These are phyloP conservation scores for Ziziphus jujuba DNA, from an alignment of 306 rosid species.

Conservation along the genomic window DNA sequence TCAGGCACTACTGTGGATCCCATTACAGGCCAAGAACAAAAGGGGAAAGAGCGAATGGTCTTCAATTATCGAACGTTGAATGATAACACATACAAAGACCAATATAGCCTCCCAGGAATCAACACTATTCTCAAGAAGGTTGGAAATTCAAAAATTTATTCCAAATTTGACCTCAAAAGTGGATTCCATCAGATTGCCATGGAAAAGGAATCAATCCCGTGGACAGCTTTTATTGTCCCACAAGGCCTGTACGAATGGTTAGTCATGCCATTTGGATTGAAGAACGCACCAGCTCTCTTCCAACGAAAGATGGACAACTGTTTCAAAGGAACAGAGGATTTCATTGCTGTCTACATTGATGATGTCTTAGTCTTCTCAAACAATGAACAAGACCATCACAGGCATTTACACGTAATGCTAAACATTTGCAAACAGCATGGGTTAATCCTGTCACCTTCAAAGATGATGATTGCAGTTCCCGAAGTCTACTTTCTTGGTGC, in stretches of 20 bases:
- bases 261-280: neutral
- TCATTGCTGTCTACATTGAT: conserved; percentile 7
- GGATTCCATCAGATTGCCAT: conserved; percentile 3
- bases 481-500: neutral
- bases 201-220: neutral
- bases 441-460: neutral
- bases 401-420: neutral
- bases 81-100: neutral
- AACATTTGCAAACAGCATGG: neutral
- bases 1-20: conserved; percentile 8
- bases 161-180: neutral
- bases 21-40: neutral
- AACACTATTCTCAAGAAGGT: neutral
- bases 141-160: neutral
- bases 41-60: conserved; percentile 10
- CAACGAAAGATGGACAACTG: conserved; percentile 1
- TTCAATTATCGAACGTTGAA: neutral
- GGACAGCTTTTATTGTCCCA: neutral
- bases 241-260: conserved; percentile 2
- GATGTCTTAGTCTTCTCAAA: conserved; percentile 3
- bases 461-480: neutral
- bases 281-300: neutral
- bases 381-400: neutral
- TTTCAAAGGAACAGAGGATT: neutral
- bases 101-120: neutral